These are phyloP conservation scores for Fonsecaea erecta DNA, from an alignment of 2,329 filamentous ascomycete genomes.

Conservation along the genomic window DNA sequence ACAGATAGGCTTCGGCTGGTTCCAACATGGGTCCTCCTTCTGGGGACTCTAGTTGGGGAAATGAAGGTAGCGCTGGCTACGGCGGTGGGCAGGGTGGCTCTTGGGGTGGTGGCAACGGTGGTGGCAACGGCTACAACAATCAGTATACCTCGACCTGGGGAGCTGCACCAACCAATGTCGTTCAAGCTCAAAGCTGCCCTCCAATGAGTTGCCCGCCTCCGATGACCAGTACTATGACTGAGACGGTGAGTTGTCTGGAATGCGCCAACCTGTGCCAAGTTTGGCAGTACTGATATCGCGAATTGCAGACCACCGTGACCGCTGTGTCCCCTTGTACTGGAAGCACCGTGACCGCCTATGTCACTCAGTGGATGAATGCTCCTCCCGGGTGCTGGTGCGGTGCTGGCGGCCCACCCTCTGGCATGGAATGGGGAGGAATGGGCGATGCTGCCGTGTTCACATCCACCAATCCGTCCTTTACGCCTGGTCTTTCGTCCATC, in stretches of 20 bases:
- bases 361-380: constrained; percentile 31
- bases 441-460: constrained; percentile 26
- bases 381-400: constrained; percentile 32
- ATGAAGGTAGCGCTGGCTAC: constrained; percentile 5
- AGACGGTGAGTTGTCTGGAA: constrained; percentile 24
- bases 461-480: constrained; percentile 25
- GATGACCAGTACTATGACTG: constrained; percentile 19
- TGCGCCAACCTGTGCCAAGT: neutral
- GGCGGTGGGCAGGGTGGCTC: constrained; percentile 10
- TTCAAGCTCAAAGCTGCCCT: constrained; percentile 17
- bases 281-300: constrained; percentile 9
- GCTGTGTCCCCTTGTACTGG: constrained; percentile 27
- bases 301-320: constrained; percentile 30
- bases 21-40: constrained; percentile 10
- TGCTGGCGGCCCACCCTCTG: neutral
- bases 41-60: constrained; percentile 12
- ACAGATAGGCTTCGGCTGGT: constrained; percentile 14
- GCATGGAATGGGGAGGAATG: constrained; percentile 2
- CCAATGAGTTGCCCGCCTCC: constrained; percentile 6
- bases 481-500: constrained; percentile 33
- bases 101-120: too few species aligned
- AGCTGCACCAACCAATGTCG: constrained; percentile 11
- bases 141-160: constrained; percentile 8
- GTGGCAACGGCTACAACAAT: constrained; percentile 1
- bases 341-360: constrained; percentile 29